Evolutionary conservation across 148 eudicot species (phyloP).

Genomic region (Chenopodium berlandieri): DNA sequence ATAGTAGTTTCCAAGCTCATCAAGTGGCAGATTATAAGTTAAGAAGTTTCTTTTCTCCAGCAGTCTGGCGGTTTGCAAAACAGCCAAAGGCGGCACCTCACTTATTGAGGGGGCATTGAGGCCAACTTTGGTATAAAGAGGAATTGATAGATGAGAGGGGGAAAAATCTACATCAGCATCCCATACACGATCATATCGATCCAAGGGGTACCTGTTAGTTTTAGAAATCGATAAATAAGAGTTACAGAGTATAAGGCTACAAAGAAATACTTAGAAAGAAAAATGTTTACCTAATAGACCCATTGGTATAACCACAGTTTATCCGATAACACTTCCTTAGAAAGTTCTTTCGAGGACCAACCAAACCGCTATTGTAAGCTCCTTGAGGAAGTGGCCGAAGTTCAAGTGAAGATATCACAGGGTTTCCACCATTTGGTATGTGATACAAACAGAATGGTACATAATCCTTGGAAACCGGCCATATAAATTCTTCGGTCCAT

Average conservation of each 20-base stretch:
- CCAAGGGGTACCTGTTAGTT: slow-evolving; percentile 58
- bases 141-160: slow-evolving; percentile 52
- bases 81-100: slow-evolving; percentile 52
- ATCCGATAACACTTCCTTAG: slow-evolving; percentile 62
- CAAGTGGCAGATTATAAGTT: slow-evolving; percentile 52
- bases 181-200: slow-evolving; percentile 75
- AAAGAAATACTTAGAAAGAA: background rate
- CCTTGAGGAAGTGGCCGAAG: slow-evolving; percentile 67
- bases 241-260: background rate
- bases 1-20: slow-evolving; percentile 53
- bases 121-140: slow-evolving; percentile 31
- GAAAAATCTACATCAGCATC: slow-evolving; percentile 60
- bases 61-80: slow-evolving; percentile 72
- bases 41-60: slow-evolving; percentile 41
- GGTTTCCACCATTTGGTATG: slow-evolving; percentile 54
- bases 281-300: slow-evolving; percentile 47
- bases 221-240: background rate
- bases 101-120: slow-evolving; percentile 34
- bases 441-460: slow-evolving; percentile 58
- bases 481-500: slow-evolving; percentile 72
- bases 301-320: slow-evolving; percentile 60
- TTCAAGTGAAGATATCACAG: slow-evolving; percentile 72
- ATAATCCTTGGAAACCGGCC: slow-evolving; percentile 48
- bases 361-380: slow-evolving; percentile 50
- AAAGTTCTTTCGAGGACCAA: slow-evolving; percentile 33